These are phyloP conservation scores for Pilatotrama ljubarskyi DNA, from an alignment of 768 basidiomycete species.

Conservation along the genomic window DNA sequence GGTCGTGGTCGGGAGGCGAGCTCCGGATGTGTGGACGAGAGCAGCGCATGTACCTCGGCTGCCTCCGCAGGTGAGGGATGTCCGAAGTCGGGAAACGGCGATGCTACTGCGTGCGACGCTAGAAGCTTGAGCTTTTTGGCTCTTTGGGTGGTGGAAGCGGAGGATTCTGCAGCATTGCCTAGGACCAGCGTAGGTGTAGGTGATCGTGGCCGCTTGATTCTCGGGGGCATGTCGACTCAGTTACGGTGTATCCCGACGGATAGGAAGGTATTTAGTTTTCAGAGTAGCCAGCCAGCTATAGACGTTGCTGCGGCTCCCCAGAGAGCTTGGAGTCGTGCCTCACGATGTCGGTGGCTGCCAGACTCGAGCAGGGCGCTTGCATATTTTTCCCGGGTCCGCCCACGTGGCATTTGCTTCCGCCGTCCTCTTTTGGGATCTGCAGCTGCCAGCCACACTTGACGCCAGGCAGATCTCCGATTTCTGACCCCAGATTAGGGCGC, in stretches of 20 bases:
- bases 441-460: not conserved
- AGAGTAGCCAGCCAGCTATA: not conserved
- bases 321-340: not conserved
- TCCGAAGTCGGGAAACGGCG: conserved; percentile 48
- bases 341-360: not conserved
- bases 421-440: not conserved
- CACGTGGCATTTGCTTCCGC: conserved; percentile 20
- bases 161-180: not conserved
- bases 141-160: conserved; percentile 19
- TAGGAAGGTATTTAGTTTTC: not conserved
- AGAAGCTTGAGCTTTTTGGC: conserved; percentile 55
- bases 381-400: not conserved
- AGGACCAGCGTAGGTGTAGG: conserved; percentile 3
- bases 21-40: conserved; percentile 35
- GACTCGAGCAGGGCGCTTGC: not conserved
- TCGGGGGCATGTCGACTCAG: conserved; percentile 17
- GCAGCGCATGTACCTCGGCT: conserved; percentile 41
- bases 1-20: conserved; percentile 29
- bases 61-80: conserved; percentile 48
- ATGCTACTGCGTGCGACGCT: conserved; percentile 39
- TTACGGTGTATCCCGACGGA: not conserved
- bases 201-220: conserved; percentile 22
- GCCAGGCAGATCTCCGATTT: not conserved
- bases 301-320: not conserved
- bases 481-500: not conserved